A percentile compares a stretch with the other conserved stretches of the same genome.
Evolutionary conservation across 1,284 basidiomycete genomes (phyloP).

Genomic region (Trametes versicolor): DNA sequence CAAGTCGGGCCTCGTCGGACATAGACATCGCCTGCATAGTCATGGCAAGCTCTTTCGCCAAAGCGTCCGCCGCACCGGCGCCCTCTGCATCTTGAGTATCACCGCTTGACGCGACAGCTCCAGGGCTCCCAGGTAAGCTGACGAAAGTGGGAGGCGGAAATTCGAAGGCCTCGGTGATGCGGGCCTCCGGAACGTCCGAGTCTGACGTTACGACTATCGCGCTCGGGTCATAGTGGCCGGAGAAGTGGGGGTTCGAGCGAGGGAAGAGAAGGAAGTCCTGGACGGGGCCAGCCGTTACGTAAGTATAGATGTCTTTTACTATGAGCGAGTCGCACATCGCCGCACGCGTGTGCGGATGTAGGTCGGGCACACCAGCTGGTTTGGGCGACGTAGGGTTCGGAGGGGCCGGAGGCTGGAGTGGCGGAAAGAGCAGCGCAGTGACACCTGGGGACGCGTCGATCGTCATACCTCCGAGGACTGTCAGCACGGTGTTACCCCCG

Average conservation of each 20-base stretch:
- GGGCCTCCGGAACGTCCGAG: slow-evolving; percentile 47
- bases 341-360: slow-evolving; percentile 54
- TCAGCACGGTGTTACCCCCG: slow-evolving; percentile 75
- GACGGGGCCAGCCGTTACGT: slow-evolving; percentile 66
- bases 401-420: slow-evolving; percentile 72
- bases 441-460: slow-evolving; percentile 69
- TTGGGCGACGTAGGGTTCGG: slow-evolving; percentile 51
- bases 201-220: slow-evolving; percentile 67
- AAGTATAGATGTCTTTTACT: slow-evolving; percentile 67
- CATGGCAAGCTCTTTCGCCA: slow-evolving; percentile 52
- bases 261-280: slow-evolving; percentile 88
- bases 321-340: slow-evolving; percentile 72
- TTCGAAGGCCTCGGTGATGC: slow-evolving; percentile 59
- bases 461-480: slow-evolving; percentile 82
- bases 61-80: slow-evolving; percentile 35
- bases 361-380: slow-evolving; percentile 27
- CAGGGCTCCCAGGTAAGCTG: slow-evolving; percentile 15
- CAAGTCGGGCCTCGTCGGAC: slow-evolving; percentile 49
- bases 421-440: slow-evolving; percentile 76
- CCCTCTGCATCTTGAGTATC: slow-evolving; percentile 18
- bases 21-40: slow-evolving; percentile 55
- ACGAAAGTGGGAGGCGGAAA: slow-evolving; percentile 65
- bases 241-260: slow-evolving; percentile 76
- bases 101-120: not conserved
- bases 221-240: slow-evolving; percentile 74